Evolutionary conservation across 495 filamentous ascomycete species (phyloP).

Genomic region (Penicillium turbatum): DNA sequence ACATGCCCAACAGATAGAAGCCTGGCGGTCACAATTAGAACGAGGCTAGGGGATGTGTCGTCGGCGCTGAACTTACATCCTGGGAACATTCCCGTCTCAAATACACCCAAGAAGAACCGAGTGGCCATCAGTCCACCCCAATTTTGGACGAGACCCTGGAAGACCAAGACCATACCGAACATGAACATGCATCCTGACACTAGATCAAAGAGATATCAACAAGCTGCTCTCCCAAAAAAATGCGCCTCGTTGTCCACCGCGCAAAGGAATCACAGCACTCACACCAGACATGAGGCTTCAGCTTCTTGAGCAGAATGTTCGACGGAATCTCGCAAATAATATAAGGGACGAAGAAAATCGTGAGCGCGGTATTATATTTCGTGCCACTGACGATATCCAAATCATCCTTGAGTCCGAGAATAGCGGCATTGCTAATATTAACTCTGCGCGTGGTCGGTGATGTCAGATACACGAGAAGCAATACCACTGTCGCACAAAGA

Average conservation of each 20-base stretch:
- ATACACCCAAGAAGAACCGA: conserved; percentile 82
- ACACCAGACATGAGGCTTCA: conserved; percentile 79
- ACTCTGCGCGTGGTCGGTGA: conserved; percentile 34
- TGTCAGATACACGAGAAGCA: conserved; percentile 10
- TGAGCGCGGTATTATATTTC: conserved; percentile 74
- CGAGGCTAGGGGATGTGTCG: no score
- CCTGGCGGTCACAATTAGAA: conserved; percentile 28
- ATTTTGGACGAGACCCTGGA: conserved; percentile 75
- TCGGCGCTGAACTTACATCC: conserved; percentile 39
- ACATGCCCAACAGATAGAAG: conserved; percentile 83
- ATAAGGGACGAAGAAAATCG: conserved; percentile 93
- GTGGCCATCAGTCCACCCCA: conserved; percentile 76
- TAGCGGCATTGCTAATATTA: conserved; percentile 65
- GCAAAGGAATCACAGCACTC: conserved; percentile 9
- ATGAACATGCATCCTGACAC: conserved; percentile 74
- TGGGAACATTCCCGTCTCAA: conserved; percentile 89
- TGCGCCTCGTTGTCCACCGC: neutral
- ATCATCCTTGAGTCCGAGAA: conserved; percentile 60
- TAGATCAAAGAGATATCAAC: conserved; percentile 9
- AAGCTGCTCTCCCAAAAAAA: neutral
- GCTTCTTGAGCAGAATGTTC: conserved; percentile 78
- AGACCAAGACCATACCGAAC: conserved; percentile 73
- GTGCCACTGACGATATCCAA: conserved; percentile 50
- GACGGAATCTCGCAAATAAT: conserved; percentile 82
- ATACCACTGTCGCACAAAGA: neutral